phyloP scores from a whole-genome alignment of 2,329 filamentous ascomycete genomes.

The Seiridium unicorne region DNA sequence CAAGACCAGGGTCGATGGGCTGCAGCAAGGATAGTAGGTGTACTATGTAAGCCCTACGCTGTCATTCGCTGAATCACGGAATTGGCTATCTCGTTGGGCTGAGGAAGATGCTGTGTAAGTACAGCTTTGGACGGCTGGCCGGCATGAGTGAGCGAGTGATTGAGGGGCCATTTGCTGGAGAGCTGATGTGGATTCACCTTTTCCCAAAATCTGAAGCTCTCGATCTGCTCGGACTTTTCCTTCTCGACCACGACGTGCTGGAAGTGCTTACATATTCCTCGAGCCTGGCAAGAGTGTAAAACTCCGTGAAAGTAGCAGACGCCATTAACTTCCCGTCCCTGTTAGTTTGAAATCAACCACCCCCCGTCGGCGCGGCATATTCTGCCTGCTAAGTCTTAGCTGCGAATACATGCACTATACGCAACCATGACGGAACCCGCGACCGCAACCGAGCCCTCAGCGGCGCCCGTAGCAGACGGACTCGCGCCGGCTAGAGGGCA shows the following conservation, averaged over 20 bases:
- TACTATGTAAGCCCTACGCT: slow-evolving; percentile 10
- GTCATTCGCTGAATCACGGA: slow-evolving; percentile 23
- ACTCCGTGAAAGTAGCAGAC: too few relatives aligned
- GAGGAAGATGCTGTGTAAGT: slow-evolving; percentile 7
- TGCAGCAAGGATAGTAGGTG: slow-evolving; percentile 19
- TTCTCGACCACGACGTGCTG: not conserved
- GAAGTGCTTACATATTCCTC: too few relatives aligned
- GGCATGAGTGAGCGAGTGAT: not conserved
- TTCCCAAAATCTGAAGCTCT: slow-evolving; percentile 7
- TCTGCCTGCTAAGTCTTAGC: not conserved
- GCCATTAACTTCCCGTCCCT: too few relatives aligned
- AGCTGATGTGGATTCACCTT: not conserved
- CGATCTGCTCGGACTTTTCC: not conserved
- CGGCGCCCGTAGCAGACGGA: not conserved
- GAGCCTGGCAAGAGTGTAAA: too few relatives aligned
- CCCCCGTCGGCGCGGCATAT: not conserved
- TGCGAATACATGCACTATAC: slow-evolving; percentile 1
- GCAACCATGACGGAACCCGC: slow-evolving; percentile 19
- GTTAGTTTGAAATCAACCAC: too few relatives aligned
- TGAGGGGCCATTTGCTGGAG: too few relatives aligned
- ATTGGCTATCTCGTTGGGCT: slow-evolving; percentile 22
- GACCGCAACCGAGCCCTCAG: slow-evolving; percentile 11
- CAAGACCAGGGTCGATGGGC: slow-evolving; percentile 15
- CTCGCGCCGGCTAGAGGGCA: not conserved
- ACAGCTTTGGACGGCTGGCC: not conserved